Conservation (phyloP, 345 rosid genomes). For the Arabidopsis arenosa region DNA sequence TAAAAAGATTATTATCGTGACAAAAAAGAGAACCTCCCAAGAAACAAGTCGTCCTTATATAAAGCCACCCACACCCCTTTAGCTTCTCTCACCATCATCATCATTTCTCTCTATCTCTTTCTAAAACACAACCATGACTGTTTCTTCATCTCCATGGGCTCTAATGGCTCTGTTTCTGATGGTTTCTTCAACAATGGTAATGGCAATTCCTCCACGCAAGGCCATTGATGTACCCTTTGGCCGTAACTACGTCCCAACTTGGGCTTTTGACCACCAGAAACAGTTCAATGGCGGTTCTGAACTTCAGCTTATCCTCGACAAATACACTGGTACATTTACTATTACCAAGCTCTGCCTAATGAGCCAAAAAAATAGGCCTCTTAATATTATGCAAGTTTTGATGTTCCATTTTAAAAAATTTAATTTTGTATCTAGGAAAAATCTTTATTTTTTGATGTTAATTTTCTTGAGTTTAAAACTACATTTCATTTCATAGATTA, state of each 20-base stretch:
- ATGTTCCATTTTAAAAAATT: neutral
- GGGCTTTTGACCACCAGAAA: constrained; percentile 91
- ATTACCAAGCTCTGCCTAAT: neutral
- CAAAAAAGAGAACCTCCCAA: constrained; percentile 23
- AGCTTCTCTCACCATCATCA: constrained; percentile 31
- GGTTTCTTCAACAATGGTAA: constrained; percentile 45
- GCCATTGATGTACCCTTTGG: constrained; percentile 67
- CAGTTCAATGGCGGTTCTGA: constrained; percentile 69
- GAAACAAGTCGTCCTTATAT: constrained; percentile 33
- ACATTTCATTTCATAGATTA: neutral
- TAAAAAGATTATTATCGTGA: neutral
- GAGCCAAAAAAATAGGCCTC: neutral
- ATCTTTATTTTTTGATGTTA: neutral
- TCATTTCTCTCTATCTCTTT: constrained; percentile 13
- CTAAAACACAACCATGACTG: constrained; percentile 32
- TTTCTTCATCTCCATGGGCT: constrained; percentile 38
- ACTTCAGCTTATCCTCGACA: constrained; percentile 74
- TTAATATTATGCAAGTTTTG: neutral
- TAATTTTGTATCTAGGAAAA: neutral
- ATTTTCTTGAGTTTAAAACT: neutral
- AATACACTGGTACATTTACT: constrained; percentile 64
- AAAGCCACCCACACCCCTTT: constrained; percentile 22
- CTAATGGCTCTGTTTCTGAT: constrained; percentile 45
- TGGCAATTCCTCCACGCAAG: constrained; percentile 58
- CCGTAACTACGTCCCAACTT: constrained; percentile 77